These are phyloP conservation scores for Botrytis aclada DNA, from an alignment of 2,329 filamentous ascomycete species.

Conservation along the genomic window DNA sequence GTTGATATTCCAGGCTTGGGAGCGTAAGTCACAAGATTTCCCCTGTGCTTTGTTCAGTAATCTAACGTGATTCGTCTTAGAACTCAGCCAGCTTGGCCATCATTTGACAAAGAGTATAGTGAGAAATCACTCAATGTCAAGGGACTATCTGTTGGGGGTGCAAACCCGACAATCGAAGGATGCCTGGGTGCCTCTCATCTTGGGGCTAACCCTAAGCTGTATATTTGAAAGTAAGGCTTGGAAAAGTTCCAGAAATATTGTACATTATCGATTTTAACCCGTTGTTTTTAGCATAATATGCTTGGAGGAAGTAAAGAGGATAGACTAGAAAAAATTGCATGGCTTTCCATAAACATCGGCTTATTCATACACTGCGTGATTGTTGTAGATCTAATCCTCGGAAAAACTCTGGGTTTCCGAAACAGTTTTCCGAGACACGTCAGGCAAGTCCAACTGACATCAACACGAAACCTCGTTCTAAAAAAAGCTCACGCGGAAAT, in stretches of 20 bases:
- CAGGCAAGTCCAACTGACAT: constrained; percentile 17
- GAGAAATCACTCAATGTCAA: neutral
- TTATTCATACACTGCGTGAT: neutral
- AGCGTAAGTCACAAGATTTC: neutral
- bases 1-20: neutral
- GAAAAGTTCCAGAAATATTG: neutral
- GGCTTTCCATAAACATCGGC: too few relatives aligned
- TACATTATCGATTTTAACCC: neutral
- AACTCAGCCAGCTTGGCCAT: neutral
- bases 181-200: accelerated
- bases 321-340: neutral
- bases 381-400: neutral
- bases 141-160: neutral
- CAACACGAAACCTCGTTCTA: constrained; percentile 11
- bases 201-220: neutral
- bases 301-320: neutral
- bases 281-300: neutral
- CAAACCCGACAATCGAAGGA: neutral
- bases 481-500: constrained; percentile 18
- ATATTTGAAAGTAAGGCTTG: neutral
- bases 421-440: constrained; percentile 8
- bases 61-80: neutral
- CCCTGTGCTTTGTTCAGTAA: neutral
- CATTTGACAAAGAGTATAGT: neutral
- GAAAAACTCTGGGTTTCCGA: neutral